Base-by-base conservation (phyloP, 2,329 filamentous ascomycete genomes). In the Ophiocordyceps camponoti-leonardi region DNA sequence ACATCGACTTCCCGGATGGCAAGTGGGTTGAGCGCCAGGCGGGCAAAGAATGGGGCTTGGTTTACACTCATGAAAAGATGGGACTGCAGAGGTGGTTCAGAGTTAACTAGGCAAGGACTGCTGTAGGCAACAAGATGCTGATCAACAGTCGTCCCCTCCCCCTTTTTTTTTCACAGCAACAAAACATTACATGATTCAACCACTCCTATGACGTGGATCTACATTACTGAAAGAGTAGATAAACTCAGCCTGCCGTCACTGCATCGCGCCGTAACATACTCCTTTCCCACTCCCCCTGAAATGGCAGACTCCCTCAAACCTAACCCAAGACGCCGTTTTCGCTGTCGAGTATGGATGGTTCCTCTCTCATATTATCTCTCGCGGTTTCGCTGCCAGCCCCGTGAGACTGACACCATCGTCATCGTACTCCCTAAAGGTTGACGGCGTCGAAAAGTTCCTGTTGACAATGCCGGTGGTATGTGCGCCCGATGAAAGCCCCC, bases 371-470 rank as follows among this genome's bases (percentile, higher is more conserved):
- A 71, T 57, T 26, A 54, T 59, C 51, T 70, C 67, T 6, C 54
- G 55, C 4, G 60, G 62, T 33, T 60, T 57, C 4, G 68, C 65
- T 0, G 66, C 66, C 0, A 54, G 57, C 3, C 56, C 58, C 18
- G 65, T 48, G 10, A 66, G 49, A 16, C 63, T 67, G 33, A 64
- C 57, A 1, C 49, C 57, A 13, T 67, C 63, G 2, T 67, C 63
- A 2, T 53, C 53, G 26, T 57, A 54, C 46, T 57, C 47, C 37
- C 45, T 46, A 33, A 18, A 22, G 16, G 48, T 47, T 5, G 43
- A 51, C 33, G 50, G 49, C 14, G 48, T 49, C 18, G 49, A 46
- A 40, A 51, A 42, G 22, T 58, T 52, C 19, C 53, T 52, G 2
- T 55, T 56, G 22, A 54, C 52, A 18, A 51, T 56, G 16, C 47